Evolutionary conservation across 2,329 filamentous ascomycete genomes (phyloP).

Genomic region (Sordariomycetes sp.): DNA sequence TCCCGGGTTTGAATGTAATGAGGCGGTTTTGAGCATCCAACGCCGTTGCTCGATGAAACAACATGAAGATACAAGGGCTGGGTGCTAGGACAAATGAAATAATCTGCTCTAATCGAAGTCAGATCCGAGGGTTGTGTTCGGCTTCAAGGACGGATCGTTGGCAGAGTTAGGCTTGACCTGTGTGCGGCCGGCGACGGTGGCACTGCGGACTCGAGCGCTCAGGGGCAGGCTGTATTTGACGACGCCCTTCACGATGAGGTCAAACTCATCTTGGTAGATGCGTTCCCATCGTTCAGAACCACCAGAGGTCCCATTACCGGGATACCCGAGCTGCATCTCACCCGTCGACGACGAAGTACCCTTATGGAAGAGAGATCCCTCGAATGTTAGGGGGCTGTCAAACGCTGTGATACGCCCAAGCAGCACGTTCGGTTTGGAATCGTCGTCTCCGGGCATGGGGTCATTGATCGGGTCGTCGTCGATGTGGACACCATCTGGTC

Average conservation of each 20-base stretch:
- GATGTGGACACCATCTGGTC: conserved; percentile 14
- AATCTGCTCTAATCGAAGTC: conserved; percentile 6
- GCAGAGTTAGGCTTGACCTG: conserved; percentile 54
- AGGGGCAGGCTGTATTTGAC: conserved; percentile 69
- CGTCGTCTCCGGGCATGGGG: conserved; percentile 48
- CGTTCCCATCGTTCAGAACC: conserved; percentile 83
- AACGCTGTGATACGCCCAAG: conserved; percentile 84
- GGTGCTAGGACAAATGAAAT: too few relatives aligned
- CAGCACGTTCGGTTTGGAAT: conserved; percentile 66
- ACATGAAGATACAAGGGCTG: too few relatives aligned
- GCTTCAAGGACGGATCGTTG: conserved; percentile 52
- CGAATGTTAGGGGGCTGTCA: conserved; percentile 81
- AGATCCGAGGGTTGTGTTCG: conserved; percentile 59
- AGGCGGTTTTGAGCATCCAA: conserved; percentile 22
- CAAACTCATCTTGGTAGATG: conserved; percentile 85
- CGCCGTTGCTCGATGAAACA: conserved; percentile 22
- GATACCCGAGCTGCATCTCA: conserved; percentile 71
- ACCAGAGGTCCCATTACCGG: conserved; percentile 82
- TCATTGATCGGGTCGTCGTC: conserved; percentile 24
- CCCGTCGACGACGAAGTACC: conserved; percentile 65
- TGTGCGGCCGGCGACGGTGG: conserved; percentile 49
- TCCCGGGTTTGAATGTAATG: too few relatives aligned
- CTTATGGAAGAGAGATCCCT: conserved; percentile 78
- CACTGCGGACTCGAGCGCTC: conserved; percentile 49
- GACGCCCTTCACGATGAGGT: conserved; percentile 84